These are phyloP conservation scores for Penicillium turbatum DNA, from an alignment of 495 filamentous ascomycete genomes.

Conservation along the genomic window DNA sequence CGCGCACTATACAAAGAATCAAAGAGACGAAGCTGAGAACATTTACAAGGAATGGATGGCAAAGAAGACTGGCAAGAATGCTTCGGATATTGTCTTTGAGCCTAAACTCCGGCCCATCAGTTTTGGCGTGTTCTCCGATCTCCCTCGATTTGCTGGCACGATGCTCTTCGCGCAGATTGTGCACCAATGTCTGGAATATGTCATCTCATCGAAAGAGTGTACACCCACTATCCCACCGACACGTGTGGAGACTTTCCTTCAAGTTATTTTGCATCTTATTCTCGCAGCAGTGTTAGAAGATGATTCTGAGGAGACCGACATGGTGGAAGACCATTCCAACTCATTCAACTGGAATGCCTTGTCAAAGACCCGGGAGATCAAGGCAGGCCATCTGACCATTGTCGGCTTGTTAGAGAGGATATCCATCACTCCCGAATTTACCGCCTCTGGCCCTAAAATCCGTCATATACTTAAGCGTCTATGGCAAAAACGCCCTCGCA, in stretches of 20 bases:
- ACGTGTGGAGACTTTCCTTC: constrained; percentile 83
- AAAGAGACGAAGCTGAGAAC: constrained; percentile 90
- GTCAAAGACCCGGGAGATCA: constrained; percentile 51
- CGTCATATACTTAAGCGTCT: constrained; percentile 80
- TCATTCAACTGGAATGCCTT: constrained; percentile 72
- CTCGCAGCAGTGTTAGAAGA: constrained; percentile 84
- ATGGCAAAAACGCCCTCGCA: constrained; percentile 69
- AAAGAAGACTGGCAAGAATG: constrained; percentile 77
- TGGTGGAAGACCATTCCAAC: constrained; percentile 37
- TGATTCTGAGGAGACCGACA: constrained; percentile 52
- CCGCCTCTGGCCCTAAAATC: constrained; percentile 79
- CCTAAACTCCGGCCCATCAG: constrained; percentile 76
- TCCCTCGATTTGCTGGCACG: constrained; percentile 73
- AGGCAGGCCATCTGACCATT: constrained; percentile 59
- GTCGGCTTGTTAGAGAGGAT: constrained; percentile 72
- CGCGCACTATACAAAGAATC: constrained; percentile 92
- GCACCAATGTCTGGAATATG: constrained; percentile 79
- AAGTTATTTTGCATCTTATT: constrained; percentile 82
- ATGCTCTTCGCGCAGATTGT: constrained; percentile 87
- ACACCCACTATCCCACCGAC: constrained; percentile 72
- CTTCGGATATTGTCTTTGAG: constrained; percentile 87
- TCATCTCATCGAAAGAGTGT: constrained; percentile 56
- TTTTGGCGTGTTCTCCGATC: constrained; percentile 68
- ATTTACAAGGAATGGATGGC: constrained; percentile 81
- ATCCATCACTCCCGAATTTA: constrained; percentile 66